These are phyloP conservation scores for Saturnispora dispora DNA, from an alignment of 805 yeast species.

Conservation along the genomic window DNA sequence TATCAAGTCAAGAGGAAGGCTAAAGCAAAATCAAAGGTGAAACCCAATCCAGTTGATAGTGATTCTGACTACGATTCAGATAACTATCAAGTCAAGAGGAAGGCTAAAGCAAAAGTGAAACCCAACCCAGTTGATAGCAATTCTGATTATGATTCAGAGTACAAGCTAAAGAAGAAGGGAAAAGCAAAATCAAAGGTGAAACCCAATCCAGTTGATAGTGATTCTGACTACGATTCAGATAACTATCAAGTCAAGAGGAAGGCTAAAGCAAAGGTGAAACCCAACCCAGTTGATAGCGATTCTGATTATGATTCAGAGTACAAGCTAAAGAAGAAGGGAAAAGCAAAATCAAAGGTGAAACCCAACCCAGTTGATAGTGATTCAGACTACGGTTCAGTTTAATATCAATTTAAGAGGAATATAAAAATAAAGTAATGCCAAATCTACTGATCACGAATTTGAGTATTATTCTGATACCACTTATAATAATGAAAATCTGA, in stretches of 20 bases:
- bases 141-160: neutral
- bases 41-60: neutral
- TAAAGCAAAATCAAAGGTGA: neutral
- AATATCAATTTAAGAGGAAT: no score
- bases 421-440: no score
- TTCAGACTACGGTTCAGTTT: no score
- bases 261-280: neutral
- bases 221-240: neutral
- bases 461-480: neutral
- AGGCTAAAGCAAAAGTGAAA: neutral
- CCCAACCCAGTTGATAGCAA: neutral
- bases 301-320: slow-evolving; percentile 2
- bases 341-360: neutral
- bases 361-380: neutral
- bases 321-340: neutral
- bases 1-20: neutral
- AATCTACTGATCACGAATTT: neutral
- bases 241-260: neutral
- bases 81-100: neutral
- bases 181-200: neutral
- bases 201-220: neutral
- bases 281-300: neutral
- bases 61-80: slow-evolving; percentile 2
- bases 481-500: no score
- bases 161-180: neutral